Base-by-base conservation (phyloP, 108 stramenopile genomes). In the Poteriospumella lacustris region DNA sequence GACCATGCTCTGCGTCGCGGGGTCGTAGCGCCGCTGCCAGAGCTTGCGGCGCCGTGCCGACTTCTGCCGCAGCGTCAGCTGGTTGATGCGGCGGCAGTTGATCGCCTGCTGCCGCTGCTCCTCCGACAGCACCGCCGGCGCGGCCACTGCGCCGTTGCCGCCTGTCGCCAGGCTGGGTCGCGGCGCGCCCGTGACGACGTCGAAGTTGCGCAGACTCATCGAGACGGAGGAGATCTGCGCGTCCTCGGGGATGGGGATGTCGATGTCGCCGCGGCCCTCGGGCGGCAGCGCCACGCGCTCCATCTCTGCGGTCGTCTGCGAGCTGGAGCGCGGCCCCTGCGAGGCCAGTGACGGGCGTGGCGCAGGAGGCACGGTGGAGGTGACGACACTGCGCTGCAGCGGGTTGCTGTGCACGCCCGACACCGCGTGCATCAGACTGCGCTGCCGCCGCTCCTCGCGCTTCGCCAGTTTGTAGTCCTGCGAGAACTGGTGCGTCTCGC, bases 31-130 rank as follows among this genome's bases (percentile, higher is more conserved):
- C 26, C 70, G 70, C 31, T 73, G 70, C 70, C 70, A 73, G n/a
- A 73, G 12, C 31, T 56, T 44, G 9, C 70, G 36, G 26, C 70
- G 12, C 44, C 70, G 5, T 34, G 70, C 70, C 12, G 31, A 5
- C 31, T 73, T 73, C 41, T 73, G 70, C 9, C 70, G 5, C 31
- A 73, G 36, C 5, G 70, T 42, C 3, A 73, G 41, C 41, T 73
- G 70, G 41, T 73, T 73, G 15, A 73, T 29, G 15, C 70, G 36
- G 41, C 70, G 36, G 47, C 36, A 73, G 31, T 73, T 73, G 9
- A 73, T 52, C 9, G 70, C 70, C 15, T 73, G 40, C 3, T 42
- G 5, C 9, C 41, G 36, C 31, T 73, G 9, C 24, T 73, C 70
- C 5, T 39, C 19, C 3, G 70, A 42, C 31, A 73, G 47, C 52